These are phyloP conservation scores for Phaseolus coccineus DNA, from an alignment of 331 rosid species.

Conservation along the genomic window DNA sequence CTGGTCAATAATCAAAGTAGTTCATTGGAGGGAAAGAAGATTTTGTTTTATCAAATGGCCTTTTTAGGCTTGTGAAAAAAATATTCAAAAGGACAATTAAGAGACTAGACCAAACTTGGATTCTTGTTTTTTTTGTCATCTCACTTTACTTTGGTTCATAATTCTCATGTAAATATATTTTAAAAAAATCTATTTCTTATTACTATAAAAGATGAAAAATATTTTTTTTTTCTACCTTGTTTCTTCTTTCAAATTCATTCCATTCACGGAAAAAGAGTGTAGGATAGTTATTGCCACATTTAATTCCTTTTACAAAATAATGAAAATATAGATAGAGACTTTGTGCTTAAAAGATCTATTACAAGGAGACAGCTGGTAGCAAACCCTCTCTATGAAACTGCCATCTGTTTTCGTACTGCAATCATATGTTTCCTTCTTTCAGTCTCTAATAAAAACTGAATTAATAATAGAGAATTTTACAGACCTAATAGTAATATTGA, in stretches of 20 bases:
- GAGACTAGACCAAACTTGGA: slow-evolving; percentile 10
- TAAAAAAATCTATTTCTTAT: neutral
- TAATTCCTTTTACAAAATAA: neutral
- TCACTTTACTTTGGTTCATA: neutral
- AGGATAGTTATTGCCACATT: neutral
- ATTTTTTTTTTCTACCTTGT: neutral
- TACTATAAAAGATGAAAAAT: no score
- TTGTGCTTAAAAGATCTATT: neutral
- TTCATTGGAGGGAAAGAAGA: neutral
- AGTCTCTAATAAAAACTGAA: neutral
- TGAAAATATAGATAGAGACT: slow-evolving; percentile 8
- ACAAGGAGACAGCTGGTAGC: slow-evolving; percentile 25
- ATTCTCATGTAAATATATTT: neutral
- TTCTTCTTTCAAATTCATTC: slow-evolving; percentile 9
- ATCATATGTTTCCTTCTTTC: neutral
- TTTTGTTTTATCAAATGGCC: neutral
- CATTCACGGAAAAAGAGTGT: neutral
- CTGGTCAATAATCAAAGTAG: neutral
- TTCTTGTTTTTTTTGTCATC: neutral
- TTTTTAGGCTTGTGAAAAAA: neutral
- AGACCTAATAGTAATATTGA: no score
- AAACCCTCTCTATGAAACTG: slow-evolving; percentile 9
- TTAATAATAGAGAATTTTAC: neutral
- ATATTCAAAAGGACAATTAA: neutral
- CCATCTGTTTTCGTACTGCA: slow-evolving; percentile 16